Percentiles rank a stretch among this genome's conserved stretches.
Evolutionary conservation across 2,329 filamentous ascomycete genomes (phyloP).

Genomic region (Colletotrichum lindemuthianum): DNA sequence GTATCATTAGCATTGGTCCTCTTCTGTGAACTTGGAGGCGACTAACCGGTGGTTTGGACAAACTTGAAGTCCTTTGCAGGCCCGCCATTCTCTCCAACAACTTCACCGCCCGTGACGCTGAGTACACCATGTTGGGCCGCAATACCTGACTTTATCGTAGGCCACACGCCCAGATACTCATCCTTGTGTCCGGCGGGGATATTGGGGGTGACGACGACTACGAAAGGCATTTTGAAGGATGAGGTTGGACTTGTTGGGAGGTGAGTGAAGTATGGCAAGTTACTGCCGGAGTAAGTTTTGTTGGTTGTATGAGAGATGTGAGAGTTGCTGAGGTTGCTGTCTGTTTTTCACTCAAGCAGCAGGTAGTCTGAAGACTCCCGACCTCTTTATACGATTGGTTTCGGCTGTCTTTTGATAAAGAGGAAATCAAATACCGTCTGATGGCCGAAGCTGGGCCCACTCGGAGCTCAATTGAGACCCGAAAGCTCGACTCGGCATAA

Average conservation of each 20-base stretch:
- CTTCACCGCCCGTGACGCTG: constrained; percentile 8
- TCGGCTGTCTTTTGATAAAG: background rate
- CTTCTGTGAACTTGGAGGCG: no score
- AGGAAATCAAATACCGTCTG: background rate
- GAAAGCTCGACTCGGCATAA: constrained; percentile 2
- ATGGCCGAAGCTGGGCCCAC: background rate
- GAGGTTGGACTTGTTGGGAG: no score
- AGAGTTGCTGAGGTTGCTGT: background rate
- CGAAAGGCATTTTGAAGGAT: constrained; percentile 27
- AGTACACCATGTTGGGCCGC: constrained; percentile 26
- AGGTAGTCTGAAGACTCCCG: background rate
- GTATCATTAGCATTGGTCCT: background rate
- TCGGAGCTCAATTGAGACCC: background rate
- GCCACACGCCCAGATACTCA: constrained; percentile 27
- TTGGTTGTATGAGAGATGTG: background rate
- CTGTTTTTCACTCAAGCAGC: background rate
- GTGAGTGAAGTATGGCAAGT: no score
- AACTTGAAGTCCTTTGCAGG: constrained; percentile 31
- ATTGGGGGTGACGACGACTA: constrained; percentile 15
- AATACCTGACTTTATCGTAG: constrained; percentile 17
- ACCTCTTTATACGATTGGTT: background rate
- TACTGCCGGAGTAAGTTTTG: no score
- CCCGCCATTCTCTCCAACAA: constrained; percentile 17
- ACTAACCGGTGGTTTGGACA: constrained; percentile 17
- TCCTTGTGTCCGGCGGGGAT: constrained; percentile 29